Conservation (phyloP, 2,329 filamentous ascomycete species). For the Madurella mycetomatis region DNA sequence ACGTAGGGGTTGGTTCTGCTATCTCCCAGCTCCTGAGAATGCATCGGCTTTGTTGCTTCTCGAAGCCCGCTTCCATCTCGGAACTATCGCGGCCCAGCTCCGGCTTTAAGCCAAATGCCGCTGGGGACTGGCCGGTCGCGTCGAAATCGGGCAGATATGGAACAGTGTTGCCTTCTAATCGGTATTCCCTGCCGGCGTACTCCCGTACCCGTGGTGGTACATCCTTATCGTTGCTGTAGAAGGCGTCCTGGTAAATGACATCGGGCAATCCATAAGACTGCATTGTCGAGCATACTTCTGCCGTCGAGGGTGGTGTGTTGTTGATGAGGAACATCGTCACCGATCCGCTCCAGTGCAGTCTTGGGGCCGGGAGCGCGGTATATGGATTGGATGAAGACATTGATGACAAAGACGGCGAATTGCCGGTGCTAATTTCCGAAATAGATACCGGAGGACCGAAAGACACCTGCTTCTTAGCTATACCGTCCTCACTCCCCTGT, state of each 20-base stretch:
- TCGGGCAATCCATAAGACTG: slow-evolving; percentile 55
- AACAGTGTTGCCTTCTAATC: slow-evolving; percentile 66
- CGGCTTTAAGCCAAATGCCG: slow-evolving; percentile 51
- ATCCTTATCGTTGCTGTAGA: slow-evolving; percentile 79
- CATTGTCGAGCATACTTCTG: slow-evolving; percentile 53
- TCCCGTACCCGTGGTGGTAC: slow-evolving; percentile 72
- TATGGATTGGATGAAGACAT: not conserved
- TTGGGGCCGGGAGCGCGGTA: not conserved
- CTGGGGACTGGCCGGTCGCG: slow-evolving; percentile 51
- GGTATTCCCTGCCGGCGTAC: slow-evolving; percentile 85
- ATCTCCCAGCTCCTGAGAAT: slow-evolving; percentile 73
- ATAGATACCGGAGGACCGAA: slow-evolving; percentile 28
- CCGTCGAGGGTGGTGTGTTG: slow-evolving; percentile 31
- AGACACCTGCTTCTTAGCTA: slow-evolving; percentile 33
- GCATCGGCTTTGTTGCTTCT: slow-evolving; percentile 53
- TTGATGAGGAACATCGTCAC: slow-evolving; percentile 31
- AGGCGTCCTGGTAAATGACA: slow-evolving; percentile 78
- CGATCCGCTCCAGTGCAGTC: slow-evolving; percentile 20
- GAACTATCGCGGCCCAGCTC: slow-evolving; percentile 45
- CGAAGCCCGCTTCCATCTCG: slow-evolving; percentile 47
- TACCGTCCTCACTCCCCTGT: slow-evolving; percentile 42
- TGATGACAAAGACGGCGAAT: not conserved
- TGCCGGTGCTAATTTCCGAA: not conserved
- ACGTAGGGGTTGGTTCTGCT: slow-evolving; percentile 63
- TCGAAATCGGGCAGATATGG: slow-evolving; percentile 81